These are phyloP conservation scores for Boletus rubroflammeus DNA, from an alignment of 768 basidiomycete genomes.

Conservation along the genomic window DNA sequence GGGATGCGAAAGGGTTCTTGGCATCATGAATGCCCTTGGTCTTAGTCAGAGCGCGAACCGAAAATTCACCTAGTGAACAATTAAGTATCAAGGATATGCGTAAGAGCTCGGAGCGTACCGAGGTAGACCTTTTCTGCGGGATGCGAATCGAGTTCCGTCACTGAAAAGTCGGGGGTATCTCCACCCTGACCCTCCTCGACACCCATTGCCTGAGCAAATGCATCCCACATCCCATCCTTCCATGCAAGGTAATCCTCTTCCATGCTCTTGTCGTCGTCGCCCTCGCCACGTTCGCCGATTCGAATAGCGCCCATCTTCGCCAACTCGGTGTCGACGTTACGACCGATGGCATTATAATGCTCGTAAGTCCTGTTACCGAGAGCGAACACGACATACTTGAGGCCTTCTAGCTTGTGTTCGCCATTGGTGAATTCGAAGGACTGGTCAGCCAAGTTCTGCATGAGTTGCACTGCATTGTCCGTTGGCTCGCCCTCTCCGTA, in stretches of 20 bases:
- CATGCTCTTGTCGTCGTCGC: conserved; percentile 99
- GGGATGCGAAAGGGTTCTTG: conserved; percentile 94
- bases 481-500: conserved; percentile 99
- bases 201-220: conserved; percentile 73
- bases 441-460: conserved; percentile 87
- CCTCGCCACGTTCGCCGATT: conserved; percentile 89
- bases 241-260: conserved; percentile 99
- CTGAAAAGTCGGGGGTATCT: conserved; percentile 90
- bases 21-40: conserved; percentile 96
- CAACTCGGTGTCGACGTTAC: conserved; percentile 71
- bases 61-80: conserved; percentile 71
- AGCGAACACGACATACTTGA: conserved; percentile 94
- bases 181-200: conserved; percentile 97
- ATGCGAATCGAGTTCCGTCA: conserved; percentile 74
- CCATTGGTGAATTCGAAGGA: conserved; percentile 86
- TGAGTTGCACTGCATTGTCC: conserved; percentile 92
- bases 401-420: conserved; percentile 66
- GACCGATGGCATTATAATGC: conserved; percentile 90
- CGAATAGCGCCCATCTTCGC: conserved; percentile 77
- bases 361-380: conserved; percentile 94
- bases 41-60: conserved; percentile 87
- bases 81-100: not conserved
- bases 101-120: conserved; percentile 46
- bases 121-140: conserved; percentile 89
- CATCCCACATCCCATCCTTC: conserved; percentile 98